Conservation (phyloP, 352 stramenopile species). For the Pilasporangium apinafurcum region DNA sequence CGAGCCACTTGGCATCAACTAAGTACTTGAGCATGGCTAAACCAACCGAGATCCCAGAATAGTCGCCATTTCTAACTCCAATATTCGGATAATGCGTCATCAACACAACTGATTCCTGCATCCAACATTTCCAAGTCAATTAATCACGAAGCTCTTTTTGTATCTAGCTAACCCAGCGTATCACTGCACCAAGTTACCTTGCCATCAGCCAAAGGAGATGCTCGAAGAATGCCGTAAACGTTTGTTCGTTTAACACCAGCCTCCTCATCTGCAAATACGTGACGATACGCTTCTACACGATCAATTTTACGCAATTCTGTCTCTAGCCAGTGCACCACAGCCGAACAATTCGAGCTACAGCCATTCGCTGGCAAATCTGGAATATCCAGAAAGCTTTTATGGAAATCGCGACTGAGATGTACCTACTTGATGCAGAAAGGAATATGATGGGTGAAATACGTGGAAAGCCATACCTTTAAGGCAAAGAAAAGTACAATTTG, state of each 20-base stretch:
- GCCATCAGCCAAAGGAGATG: conserved; percentile 58
- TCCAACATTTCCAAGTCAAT: not conserved
- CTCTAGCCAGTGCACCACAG: conserved; percentile 54
- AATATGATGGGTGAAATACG: too few relatives aligned
- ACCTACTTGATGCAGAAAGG: too few relatives aligned
- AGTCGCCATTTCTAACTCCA: conserved; percentile 22
- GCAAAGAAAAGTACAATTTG: too few relatives aligned
- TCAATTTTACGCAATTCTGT: conserved; percentile 39
- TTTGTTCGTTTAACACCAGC: conserved; percentile 31
- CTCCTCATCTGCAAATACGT: conserved; percentile 29
- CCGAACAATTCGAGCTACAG: conserved; percentile 37
- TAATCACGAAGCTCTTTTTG: too few relatives aligned
- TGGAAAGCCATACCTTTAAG: too few relatives aligned
- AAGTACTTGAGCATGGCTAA: conserved; percentile 61
- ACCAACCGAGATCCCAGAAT: conserved; percentile 51
- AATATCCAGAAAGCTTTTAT: conserved; percentile 31
- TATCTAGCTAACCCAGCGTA: not conserved
- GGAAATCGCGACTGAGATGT: conserved; percentile 9
- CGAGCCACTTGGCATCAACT: conserved; percentile 58
- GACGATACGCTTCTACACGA: conserved; percentile 51
- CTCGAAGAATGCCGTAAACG: conserved; percentile 76
- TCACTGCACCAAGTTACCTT: conserved; percentile 27
- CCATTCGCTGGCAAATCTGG: conserved; percentile 18
- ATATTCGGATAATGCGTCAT: conserved; percentile 69
- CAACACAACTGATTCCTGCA: conserved; percentile 53